Conservation (phyloP, 2,329 filamentous ascomycete genomes). For the Hypoxylon sp. region DNA sequence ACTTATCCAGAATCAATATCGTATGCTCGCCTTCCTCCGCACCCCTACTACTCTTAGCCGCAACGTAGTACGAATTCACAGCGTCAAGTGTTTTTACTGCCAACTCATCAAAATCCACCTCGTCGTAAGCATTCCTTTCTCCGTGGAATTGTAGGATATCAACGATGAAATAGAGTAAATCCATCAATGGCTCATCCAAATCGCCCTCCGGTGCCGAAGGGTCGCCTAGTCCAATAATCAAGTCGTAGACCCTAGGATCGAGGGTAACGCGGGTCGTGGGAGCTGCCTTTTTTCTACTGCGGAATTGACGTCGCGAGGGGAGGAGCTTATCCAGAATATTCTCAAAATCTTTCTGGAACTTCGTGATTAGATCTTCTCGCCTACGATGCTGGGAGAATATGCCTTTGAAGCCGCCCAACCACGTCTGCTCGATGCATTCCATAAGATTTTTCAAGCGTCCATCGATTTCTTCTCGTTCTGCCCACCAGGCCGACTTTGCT, state of each 20-base stretch:
- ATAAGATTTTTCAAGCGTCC: slow-evolving; percentile 82
- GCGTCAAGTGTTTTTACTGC: slow-evolving; percentile 90
- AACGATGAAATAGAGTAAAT: slow-evolving; percentile 95
- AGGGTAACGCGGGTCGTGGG: slow-evolving; percentile 60
- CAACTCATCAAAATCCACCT: slow-evolving; percentile 96
- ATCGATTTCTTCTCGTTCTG: slow-evolving; percentile 85
- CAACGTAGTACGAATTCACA: slow-evolving; percentile 80
- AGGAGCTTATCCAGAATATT: slow-evolving; percentile 85
- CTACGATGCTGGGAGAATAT: slow-evolving; percentile 85
- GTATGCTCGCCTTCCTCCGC: slow-evolving; percentile 74
- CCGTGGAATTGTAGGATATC: slow-evolving; percentile 98
- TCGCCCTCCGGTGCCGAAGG: slow-evolving; percentile 77
- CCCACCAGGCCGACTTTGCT: slow-evolving; percentile 90
- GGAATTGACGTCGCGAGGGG: slow-evolving; percentile 80
- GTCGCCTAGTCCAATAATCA: slow-evolving; percentile 89
- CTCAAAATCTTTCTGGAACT: slow-evolving; percentile 84
- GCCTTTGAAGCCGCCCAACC: slow-evolving; percentile 94
- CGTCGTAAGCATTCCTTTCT: slow-evolving; percentile 96
- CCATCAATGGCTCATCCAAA: slow-evolving; percentile 89
- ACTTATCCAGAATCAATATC: slow-evolving; percentile 91
- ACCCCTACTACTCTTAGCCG: slow-evolving; percentile 58
- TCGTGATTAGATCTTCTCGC: slow-evolving; percentile 74
- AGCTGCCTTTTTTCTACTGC: slow-evolving; percentile 66
- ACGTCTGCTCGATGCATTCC: slow-evolving; percentile 88
- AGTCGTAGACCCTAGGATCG: slow-evolving; percentile 78